These are phyloP conservation scores for Paralagenidium karlingii DNA, from an alignment of 352 stramenopile species.

Conservation along the genomic window DNA sequence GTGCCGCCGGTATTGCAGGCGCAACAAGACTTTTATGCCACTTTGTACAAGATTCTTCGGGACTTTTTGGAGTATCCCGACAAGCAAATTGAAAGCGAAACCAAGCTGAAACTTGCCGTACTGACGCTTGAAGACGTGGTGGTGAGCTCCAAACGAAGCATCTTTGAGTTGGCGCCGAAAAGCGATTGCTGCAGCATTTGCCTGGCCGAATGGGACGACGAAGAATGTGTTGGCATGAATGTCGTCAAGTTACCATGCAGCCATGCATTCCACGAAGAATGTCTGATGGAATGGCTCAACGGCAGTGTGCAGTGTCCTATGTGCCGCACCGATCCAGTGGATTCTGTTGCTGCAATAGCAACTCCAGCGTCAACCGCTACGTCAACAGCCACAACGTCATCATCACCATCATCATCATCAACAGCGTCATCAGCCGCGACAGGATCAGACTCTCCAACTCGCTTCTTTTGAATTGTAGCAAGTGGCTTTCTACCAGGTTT, in stretches of 20 bases:
- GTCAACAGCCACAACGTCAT: too few species aligned
- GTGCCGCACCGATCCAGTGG: conserved; percentile 66
- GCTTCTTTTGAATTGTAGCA: too few species aligned
- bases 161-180: conserved; percentile 27
- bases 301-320: conserved; percentile 74
- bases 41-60: conserved; percentile 58
- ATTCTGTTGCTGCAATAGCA: too few species aligned
- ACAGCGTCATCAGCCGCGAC: too few species aligned
- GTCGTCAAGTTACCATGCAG: conserved; percentile 74
- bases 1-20: too few species aligned
- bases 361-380: too few species aligned
- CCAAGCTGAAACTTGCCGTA: conserved; percentile 70
- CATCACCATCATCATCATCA: too few species aligned
- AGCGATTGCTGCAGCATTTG: conserved; percentile 79
- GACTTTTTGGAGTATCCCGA: conserved; percentile 77
- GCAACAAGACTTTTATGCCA: conserved; percentile 14
- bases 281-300: conserved; percentile 76
- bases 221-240: conserved; percentile 69
- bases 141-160: conserved; percentile 53
- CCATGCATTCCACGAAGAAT: conserved; percentile 81
- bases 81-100: conserved; percentile 78
- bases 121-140: conserved; percentile 75
- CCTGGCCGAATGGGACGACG: conserved; percentile 67
- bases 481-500: too few species aligned
- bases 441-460: too few species aligned